A percentile compares a stretch with the other conserved stretches of the same genome.
phyloP scores from a whole-genome alignment of 2,329 filamentous ascomycete genomes.

The Onygena corvina region DNA sequence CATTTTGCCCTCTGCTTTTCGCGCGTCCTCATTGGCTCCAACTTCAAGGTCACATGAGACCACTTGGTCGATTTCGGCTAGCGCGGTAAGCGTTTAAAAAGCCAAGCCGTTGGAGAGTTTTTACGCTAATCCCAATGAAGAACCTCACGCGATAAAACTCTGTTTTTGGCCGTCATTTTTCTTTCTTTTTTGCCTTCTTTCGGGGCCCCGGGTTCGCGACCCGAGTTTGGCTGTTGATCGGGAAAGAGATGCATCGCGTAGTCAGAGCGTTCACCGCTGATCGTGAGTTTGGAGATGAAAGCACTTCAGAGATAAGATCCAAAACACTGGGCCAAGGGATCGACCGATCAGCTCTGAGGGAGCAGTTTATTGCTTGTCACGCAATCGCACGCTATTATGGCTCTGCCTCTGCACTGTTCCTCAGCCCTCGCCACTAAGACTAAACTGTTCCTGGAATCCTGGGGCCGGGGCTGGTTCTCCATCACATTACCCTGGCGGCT shows the following conservation, averaged over 20 bases:
- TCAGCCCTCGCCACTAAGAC: too few species aligned
- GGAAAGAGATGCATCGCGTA: too few species aligned
- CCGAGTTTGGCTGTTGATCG: too few species aligned
- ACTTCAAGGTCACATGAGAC: not conserved
- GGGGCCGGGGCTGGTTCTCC: not conserved
- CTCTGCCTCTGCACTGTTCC: too few species aligned
- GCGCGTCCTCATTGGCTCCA: not conserved
- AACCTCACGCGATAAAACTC: constrained; percentile 5
- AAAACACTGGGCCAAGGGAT: not conserved
- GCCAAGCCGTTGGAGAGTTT: not conserved
- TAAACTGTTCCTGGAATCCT: too few species aligned
- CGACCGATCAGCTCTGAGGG: not conserved
- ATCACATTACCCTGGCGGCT: not conserved
- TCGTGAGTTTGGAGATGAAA: too few species aligned
- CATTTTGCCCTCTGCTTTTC: not conserved
- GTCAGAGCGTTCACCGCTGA: too few species aligned
- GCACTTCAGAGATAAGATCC: not conserved
- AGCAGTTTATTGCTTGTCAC: not conserved
- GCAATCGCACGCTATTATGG: constrained; percentile 2
- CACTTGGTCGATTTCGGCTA: not conserved
- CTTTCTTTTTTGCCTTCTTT: too few species aligned
- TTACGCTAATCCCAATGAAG: not conserved
- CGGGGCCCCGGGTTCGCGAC: too few species aligned
- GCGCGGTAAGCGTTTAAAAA: too few species aligned
- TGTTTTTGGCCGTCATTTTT: not conserved